Base-by-base conservation (phyloP, 176 grass and related monocot genomes). In the Hyparrhenia diplandra region DNA sequence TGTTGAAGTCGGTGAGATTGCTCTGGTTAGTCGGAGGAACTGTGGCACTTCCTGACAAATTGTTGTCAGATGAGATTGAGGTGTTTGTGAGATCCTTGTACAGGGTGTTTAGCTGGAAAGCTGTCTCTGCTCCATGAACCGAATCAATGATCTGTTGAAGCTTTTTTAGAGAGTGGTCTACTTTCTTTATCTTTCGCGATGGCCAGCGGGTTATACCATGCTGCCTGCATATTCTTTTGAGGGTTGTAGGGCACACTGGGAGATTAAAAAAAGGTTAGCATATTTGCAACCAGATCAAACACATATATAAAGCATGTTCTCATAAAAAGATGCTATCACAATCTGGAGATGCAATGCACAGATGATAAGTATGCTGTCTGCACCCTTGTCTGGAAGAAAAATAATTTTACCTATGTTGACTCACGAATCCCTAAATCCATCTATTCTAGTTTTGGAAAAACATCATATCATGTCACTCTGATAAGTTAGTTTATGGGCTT, bases 201-300 rank as follows among this genome's bases (percentile, higher is more conserved):
- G 96, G 96, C 96, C 96, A 98, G 13, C 96, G 90, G 29, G 67
- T 88, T 93, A 98, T 98, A 30, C 95, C 95, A 55, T 98, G 92
- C 47, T 91, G 90, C 81, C 95, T 85, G 87, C 95, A 98, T 91
- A 98, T 98, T 95, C 95, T 95, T 88, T 98, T 98, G 36, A 98
- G 95, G 82, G 95, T 98, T 29, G 92, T 98, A 73, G 95, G 92
- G 55, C 92, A 98, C 49, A 98, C 95, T 98, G 71, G 25, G 71
- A 81, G 32, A 82, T 28, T 75, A 73, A 74, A 82, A 73, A 77
- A 12, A 42, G 67, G 23, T 84, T 49, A 88, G 70, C 62, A 65
- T 41, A 71, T 69, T 73, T 74, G 49, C 32, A 11, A 74, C 6
- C 32, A 78, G 49, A 78, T 74, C 18, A 86, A 78, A 17, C 8